Evolutionary conservation across 164 flowering plant species (phyloP), one percentile per base, ranked within the genome.

Genomic region (Liriodendron chinense): DNA sequence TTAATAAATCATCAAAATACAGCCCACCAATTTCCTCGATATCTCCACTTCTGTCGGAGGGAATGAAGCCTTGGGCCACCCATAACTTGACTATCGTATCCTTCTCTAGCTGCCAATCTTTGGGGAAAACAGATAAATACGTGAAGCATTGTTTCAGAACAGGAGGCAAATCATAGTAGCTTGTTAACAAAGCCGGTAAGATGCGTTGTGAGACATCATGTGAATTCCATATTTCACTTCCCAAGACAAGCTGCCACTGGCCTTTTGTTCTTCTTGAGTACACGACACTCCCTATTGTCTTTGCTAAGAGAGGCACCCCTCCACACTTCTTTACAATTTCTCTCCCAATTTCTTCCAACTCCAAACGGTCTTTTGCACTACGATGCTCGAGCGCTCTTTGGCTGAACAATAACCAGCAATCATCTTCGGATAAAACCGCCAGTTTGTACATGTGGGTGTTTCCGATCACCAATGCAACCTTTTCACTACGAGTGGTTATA

Each of bases 11-110:
- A 49, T 50, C 50, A 16, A 78, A 74, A 28, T 50, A 73, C 18
- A 47, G 63, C 1, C 12, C 65, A 7, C 73, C 80, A 12, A 62
- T 21, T 20, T 6, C 24, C 50, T 78, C 80, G 56, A 53, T 20
- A 34, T 16, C 67, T 64, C 1, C 26, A 0, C 24, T 59, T 64
- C 21, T 13, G 3, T 64, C 26, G 12, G 49, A 13, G 6, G 2
- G 5, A 1, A 73, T 65, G 48, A 67, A 69, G 62, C 73, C 80
- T 78, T 73, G 48, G 16, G 80, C 69, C 76, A 78, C 68, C 80
- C 80, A 78, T n/a, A 67, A 24, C 69, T 48, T 43, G 48, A 72
- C 56, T 28, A 78, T 14, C 23, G 0, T 1, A 20, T 61, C 73
- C n/a, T 63, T 68, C 0, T 57, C 18, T 1, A 68, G 47, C 7